Evolutionary conservation across 352 stramenopile species (phyloP), one percentile per base, ranked within the genome.

Genomic region (Globisporangium paddicum): DNA sequence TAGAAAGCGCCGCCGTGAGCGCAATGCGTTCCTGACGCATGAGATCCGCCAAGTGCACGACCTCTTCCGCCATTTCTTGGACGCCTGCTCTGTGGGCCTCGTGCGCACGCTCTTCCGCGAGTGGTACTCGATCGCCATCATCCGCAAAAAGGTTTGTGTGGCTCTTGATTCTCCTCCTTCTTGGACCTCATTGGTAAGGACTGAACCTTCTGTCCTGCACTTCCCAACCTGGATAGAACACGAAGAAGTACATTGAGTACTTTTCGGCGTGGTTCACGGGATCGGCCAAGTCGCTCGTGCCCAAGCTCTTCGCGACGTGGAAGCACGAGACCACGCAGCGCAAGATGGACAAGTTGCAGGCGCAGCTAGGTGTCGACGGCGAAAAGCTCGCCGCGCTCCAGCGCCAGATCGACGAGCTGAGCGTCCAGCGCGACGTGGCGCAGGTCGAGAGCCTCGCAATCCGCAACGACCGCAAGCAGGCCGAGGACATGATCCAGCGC

Each of bases 251-350:
- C 51, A 68, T 89, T 5, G 66, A 72, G 23, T 86, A 88, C 50
- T 89, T 84, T 38, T 91, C 82, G 0, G 73, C 68, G 16, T 91
- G 79, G 82, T 91, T 89, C 48, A 75, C 66, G 11, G 73, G 66
- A 13, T 85, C 82, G 1, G 64, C 69, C 0, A 87, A 82, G 35
- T 62, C 73, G 14, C 58, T 87, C n/a, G 50, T 82, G 23, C 77
- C 69, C 8, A 83, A 79, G 28, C 56, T 86, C 8, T 91, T 79
- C 35, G 52, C 72, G 4, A 60, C 66, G 0, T 91, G 82, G 82
- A 88, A 83, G 56, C 61, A 73, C 13, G 53, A 73, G 3, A 52
- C 50, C 14, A 46, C 68, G 38, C 58, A 63, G 32, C 62, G 46
- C 59, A 69, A 65, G 52, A 71, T 72, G n/a, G 59, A 58, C 16